Percentiles rank a stretch among this genome's conserved stretches.
These are phyloP conservation scores for Irpex sp. DNA, from an alignment of 1,284 basidiomycete genomes.

Conservation along the genomic window DNA sequence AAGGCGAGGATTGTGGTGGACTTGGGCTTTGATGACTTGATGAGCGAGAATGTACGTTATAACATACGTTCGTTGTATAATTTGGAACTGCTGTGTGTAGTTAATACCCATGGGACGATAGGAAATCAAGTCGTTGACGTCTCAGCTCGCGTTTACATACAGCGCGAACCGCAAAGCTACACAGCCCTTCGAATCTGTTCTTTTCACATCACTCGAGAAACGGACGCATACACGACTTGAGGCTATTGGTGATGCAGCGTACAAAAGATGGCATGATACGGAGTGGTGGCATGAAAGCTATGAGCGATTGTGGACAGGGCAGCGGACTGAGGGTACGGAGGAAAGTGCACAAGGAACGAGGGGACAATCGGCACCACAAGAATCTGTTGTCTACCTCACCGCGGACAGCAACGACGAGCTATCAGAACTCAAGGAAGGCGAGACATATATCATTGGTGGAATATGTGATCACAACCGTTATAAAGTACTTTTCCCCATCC, in stretches of 20 bases:
- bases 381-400: slow-evolving; percentile 85
- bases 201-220: slow-evolving; percentile 79
- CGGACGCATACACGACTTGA: slow-evolving; percentile 68
- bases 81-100: not conserved
- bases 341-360: not conserved
- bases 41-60: slow-evolving; percentile 82
- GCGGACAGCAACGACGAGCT: slow-evolving; percentile 91
- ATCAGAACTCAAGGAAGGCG: slow-evolving; percentile 70
- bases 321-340: slow-evolving; percentile 7
- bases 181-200: slow-evolving; percentile 63
- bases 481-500: slow-evolving; percentile 68
- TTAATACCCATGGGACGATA: slow-evolving; percentile 26
- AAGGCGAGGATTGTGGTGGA: slow-evolving; percentile 82
- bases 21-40: slow-evolving; percentile 90
- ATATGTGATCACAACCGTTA: slow-evolving; percentile 96
- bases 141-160: slow-evolving; percentile 88
- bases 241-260: slow-evolving; percentile 57
- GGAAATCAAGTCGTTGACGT: slow-evolving; percentile 86
- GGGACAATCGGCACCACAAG: slow-evolving; percentile 25
- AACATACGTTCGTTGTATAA: not conserved
- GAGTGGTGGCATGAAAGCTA: slow-evolving; percentile 79
- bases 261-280: slow-evolving; percentile 76
- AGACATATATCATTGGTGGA: slow-evolving; percentile 94
- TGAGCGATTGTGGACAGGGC: slow-evolving; percentile 55
- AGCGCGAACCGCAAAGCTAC: slow-evolving; percentile 74